Evolutionary conservation across 106 monocot genomes (phyloP), one percentile per base, ranked within the genome.

Genomic region (Allium fistulosum): DNA sequence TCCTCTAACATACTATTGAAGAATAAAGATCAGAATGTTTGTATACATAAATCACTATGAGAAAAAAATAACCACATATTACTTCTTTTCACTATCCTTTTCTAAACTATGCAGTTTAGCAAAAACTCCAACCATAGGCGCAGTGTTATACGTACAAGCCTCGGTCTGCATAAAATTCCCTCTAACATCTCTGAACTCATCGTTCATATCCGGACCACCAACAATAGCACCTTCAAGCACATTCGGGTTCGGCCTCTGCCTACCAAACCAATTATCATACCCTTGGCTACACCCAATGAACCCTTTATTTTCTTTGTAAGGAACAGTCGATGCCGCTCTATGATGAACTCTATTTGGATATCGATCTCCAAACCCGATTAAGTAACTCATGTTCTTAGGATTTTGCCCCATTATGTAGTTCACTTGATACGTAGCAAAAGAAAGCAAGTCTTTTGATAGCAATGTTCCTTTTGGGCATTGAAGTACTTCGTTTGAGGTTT

Each of bases 101-200:
- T 37, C 37, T 37, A 53, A 56, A 16, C 45, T 8, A 49, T 47
- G 22, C 62, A 87, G 28, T 67, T 72, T 87, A 2, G 87, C 87
- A 65, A 87, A 80, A 7, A 87, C 78, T 0, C 80, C 87, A 0
- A 87, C 83, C 66, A 87, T 58, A 2, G 80, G 80, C 0, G 87
- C 87, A 11, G 87, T 87, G 37, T 87, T 87, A 48, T 83, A 83
- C n/a, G 87, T 87, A 53, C 83, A 83, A 0, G 87, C 77, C 83
- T 87, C 87, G 2, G 83, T 80, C 72, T 87, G 87, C 78, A 77
- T 73, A 53, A 74, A 87, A 56, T 87, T 87, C 46, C 83, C 69
- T 47, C 87, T 74, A 15, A 69, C 70, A 45, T 87, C 87, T 46
- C 65, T 71, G 48, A 83, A 87, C 65, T 16, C 17, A 49, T 87